Conservation (phyloP, 2,329 filamentous ascomycete genomes). For the Colletotrichum limetticola region DNA sequence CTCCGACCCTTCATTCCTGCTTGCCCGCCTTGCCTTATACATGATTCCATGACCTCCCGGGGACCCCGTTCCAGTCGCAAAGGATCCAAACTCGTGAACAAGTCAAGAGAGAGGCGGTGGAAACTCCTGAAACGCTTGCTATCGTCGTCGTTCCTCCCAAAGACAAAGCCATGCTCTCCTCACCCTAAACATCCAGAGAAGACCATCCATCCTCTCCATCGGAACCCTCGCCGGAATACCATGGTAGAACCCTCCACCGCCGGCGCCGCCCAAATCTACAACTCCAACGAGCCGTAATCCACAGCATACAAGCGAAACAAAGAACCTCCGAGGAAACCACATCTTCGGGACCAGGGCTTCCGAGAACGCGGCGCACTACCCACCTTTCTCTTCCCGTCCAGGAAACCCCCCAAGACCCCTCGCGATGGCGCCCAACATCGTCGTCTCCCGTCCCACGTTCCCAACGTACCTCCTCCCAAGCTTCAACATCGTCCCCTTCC, state of each 20-base stretch:
- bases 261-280: background rate
- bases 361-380: background rate
- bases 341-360: background rate
- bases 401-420: background rate
- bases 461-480: conserved; percentile 63
- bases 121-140: background rate
- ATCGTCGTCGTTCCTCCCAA: background rate
- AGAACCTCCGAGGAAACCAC: background rate
- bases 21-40: background rate
- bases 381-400: too few relatives aligned
- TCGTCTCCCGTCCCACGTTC: conserved; percentile 57
- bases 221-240: background rate
- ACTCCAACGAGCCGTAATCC: background rate
- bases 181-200: background rate
- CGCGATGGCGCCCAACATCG: conserved; percentile 41
- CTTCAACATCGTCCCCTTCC: conserved; percentile 58
- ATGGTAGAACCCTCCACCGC: conserved; percentile 9
- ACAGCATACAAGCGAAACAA: background rate
- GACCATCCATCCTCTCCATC: background rate
- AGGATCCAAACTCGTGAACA: background rate
- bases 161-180: background rate
- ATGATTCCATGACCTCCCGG: background rate
- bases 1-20: background rate
- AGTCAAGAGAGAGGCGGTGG: background rate
- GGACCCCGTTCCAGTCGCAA: background rate